Evolutionary conservation across 2,329 filamentous ascomycete genomes (phyloP).

Genomic region (Stemphylium lycopersici): DNA sequence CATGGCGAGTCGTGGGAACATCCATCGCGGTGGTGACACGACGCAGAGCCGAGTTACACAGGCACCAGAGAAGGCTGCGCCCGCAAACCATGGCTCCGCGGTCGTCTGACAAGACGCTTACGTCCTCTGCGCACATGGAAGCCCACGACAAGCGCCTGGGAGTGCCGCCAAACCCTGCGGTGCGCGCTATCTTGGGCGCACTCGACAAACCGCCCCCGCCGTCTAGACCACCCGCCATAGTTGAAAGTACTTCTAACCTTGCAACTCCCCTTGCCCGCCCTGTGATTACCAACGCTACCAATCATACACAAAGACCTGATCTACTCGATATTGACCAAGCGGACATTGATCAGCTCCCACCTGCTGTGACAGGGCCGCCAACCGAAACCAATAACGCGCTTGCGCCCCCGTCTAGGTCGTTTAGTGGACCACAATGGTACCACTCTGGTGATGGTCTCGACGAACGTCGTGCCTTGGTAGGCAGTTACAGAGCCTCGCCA

Average conservation of each 20-base stretch:
- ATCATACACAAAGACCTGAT: slow-evolving; percentile 16
- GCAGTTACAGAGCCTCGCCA: slow-evolving; percentile 57
- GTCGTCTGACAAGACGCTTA: slow-evolving; percentile 11
- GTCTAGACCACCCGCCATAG: slow-evolving; percentile 36
- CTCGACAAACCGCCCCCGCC: slow-evolving; percentile 38
- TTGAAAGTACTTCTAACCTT: slow-evolving; percentile 61
- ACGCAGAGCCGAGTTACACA: slow-evolving; percentile 44
- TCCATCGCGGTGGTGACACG: slow-evolving; percentile 58
- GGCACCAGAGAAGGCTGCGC: slow-evolving; percentile 31
- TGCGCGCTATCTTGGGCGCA: slow-evolving; percentile 41
- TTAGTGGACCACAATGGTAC: slow-evolving; percentile 44
- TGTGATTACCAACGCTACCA: slow-evolving; percentile 16
- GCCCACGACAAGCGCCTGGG: slow-evolving; percentile 31
- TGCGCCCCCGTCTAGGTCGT: slow-evolving; percentile 23
- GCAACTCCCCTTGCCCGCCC: slow-evolving; percentile 62
- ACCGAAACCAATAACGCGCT: slow-evolving; percentile 16
- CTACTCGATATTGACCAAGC: slow-evolving; percentile 48
- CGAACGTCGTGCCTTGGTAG: slow-evolving; percentile 46
- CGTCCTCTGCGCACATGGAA: slow-evolving; percentile 21
- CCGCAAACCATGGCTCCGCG: slow-evolving; percentile 22
- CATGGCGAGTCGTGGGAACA: slow-evolving; percentile 63
- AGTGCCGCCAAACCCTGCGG: slow-evolving; percentile 36
- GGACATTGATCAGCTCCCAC: slow-evolving; percentile 46
- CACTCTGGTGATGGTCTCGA: slow-evolving; percentile 43
- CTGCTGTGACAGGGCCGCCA: slow-evolving; percentile 38